These are phyloP conservation scores for Aspergillus pseudoviridinutans DNA, from an alignment of 2,329 filamentous ascomycete genomes.

Conservation along the genomic window DNA sequence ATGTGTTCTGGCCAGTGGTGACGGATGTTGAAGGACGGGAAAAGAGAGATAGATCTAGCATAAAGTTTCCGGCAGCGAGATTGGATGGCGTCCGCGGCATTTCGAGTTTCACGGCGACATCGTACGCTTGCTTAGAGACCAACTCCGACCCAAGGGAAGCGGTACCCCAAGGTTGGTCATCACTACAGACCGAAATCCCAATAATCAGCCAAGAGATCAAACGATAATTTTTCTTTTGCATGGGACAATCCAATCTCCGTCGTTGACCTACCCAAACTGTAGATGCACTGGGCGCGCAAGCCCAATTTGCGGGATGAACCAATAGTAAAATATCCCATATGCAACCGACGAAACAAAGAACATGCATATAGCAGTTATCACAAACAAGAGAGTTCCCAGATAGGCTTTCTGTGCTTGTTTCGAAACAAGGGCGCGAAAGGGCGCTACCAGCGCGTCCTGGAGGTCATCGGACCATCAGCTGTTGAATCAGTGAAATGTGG, in stretches of 20 bases:
- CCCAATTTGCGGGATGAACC: constrained; percentile 63
- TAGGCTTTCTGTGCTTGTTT: constrained; percentile 62
- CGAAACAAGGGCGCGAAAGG: constrained; percentile 55
- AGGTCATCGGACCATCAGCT: constrained; percentile 17
- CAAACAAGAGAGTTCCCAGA: constrained; percentile 55
- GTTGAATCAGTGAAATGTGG: neutral
- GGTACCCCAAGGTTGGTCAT: constrained; percentile 51
- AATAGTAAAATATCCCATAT: constrained; percentile 65
- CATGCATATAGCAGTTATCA: constrained; percentile 51
- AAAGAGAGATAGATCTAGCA: constrained; percentile 75
- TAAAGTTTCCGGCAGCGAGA: constrained; percentile 80
- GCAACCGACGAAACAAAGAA: constrained; percentile 56
- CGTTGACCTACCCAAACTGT: constrained; percentile 55
- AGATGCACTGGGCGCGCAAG: constrained; percentile 61
- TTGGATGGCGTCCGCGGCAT: constrained; percentile 78
- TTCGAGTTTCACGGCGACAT: constrained; percentile 69
- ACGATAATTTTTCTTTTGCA: neutral
- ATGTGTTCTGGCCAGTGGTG: constrained; percentile 24
- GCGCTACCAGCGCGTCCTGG: constrained; percentile 52
- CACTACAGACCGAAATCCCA: constrained; percentile 23
- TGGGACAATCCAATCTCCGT: neutral
- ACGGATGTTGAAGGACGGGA: constrained; percentile 40
- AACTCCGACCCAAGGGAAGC: constrained; percentile 51
- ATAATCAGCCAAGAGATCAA: neutral
- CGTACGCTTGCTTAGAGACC: constrained; percentile 74